Evolutionary conservation across 768 basidiomycete genomes (phyloP), one percentile per base, ranked within the genome.

Genomic region (Rhizopogon rudus): DNA sequence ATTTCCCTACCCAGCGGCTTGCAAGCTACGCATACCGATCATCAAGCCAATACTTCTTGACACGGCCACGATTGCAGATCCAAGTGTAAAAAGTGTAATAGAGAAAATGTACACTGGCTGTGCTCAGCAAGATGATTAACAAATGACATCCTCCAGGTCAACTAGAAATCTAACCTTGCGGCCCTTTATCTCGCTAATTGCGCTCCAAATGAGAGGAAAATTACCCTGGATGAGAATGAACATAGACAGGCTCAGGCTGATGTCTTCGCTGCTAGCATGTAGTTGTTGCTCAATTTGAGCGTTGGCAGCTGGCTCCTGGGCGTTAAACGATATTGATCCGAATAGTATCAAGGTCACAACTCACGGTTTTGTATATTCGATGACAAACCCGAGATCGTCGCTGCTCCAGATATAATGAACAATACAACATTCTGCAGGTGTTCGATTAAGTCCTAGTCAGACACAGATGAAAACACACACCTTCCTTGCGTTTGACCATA

Each of bases 221-320:
- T 74, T 61, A 1, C 91, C 91, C 70, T 91, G 91, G 3, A 85
- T 58, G 2, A 86, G 71, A 56, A 90, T 83, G 69, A 88, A 91
- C 22, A 88, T 54, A 1, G 88, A 86, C 35, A 91, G 69, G 59
- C 81, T 86, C 66, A 81, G 74, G 55, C 87, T 86, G 54, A 93
- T 83, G 44, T 86, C 76, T 7, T 77, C 71, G 51, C 77, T 73
- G 0, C 82, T 81, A 2, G 88, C 83, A 45, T 79, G 79, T 20
- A 93, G 73, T 28, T 85, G 75, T 3, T 65, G 60, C 60, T 86
- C 78, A 69, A 90, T 86, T 54, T 85, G 74, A 29, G 80, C 71
- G 17, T 90, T 86, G 5, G 87, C 83, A 43, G 89, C 88, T 91
- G 55, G n/a, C 22, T 20, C 16, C 43, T 9, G 0, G 6, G 17